Evolutionary conservation across 2,329 filamentous ascomycete species (phyloP), one percentile per base, ranked within the genome.

Genomic region (Claviceps humidiphila): DNA sequence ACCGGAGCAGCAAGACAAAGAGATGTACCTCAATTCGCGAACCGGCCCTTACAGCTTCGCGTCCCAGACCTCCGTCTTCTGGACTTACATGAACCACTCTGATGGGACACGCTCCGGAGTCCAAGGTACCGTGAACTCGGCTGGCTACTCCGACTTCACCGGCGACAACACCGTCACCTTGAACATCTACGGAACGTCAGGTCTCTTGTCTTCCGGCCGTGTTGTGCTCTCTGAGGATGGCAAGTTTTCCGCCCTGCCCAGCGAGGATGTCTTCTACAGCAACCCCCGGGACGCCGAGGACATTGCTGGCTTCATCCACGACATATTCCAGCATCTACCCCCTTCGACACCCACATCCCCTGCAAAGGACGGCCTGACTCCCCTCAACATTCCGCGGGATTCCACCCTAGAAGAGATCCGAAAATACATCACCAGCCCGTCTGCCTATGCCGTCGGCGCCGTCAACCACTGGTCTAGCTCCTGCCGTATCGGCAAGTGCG

Each of bases 111-210:
- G 63, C 4, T 66, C 70, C 3, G 74, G 71, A 0, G 66, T 77
- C 22, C 76, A 80, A 56, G 76, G 75, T 6, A 79, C 75, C 0
- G 72, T 79, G 52, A 73, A 73, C 61, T 71, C 71, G 0, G 63
- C 71, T 0, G 76, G 76, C 2, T 70, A 65, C 42, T 60, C 62
- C 1, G 71, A 64, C 8, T 74, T 62, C 57, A 69, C 54, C 1
- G 58, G 60, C 38, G 66, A 67, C 50, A 66, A 73, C 53, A 76
- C 74, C 54, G 74, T 80, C 50, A 78, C 75, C 0, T 66, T 80
- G 20, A 80, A 80, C 60, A 62, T 80, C 4, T 80, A 80, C 63
- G 76, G 76, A 8, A 80, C 76, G 0, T 78, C 75, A 0, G 76
- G 76, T 1, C 65, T 78, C 22, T 67, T 69, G 5, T 78, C 76